Evolutionary conservation across 129 eudicot species (phyloP), one percentile per base, ranked within the genome.

Genomic region (Helichrysum umbraculigerum): DNA sequence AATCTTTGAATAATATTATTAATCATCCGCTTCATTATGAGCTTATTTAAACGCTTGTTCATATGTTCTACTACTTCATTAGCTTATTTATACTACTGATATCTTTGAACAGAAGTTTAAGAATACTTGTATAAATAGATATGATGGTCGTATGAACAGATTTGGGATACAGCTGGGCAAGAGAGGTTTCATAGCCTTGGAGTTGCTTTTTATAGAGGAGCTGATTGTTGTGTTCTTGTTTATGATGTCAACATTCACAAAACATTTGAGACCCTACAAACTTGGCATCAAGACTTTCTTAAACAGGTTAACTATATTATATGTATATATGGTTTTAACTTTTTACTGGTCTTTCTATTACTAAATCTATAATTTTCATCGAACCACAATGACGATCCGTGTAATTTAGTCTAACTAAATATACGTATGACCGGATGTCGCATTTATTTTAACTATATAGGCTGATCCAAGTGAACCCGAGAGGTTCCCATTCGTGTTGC

Each of bases 131-230:
- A 25, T 25, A 25, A 25, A 71, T 29, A 4, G 20, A 11, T 32
- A 14, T 25, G 60, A 64, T 47, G 4, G 22, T 63, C 51, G 28
- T 28, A 22, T 79, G 75, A 64, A 20, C 85, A 92, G 98, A 92
- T 92, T 44, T 92, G 98, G 98, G 98, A 92, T 76, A 92, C 98
- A 34, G 98, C 98, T 15, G 98, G 98, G 47, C 98, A 92, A 73
- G 98, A 92, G 67, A 86, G 98, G 86, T 92, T 92, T 71, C 93
- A 92, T 35, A 92, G 98, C 70, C 87, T 92, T 15, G 94, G 98
- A 11, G 93, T 86, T 51, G 84, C 98, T 21, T 92, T 92, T 68
- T 92, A 89, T 44, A 71, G 98, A 84, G 98, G 98, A 12, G 98
- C 98, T 8, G 98, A 92, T 83, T 91, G 96, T 72, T 91, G 97